phyloP scores from a whole-genome alignment of 192 early-diverging fungal genomes.

The Mortierella alpina region DNA sequence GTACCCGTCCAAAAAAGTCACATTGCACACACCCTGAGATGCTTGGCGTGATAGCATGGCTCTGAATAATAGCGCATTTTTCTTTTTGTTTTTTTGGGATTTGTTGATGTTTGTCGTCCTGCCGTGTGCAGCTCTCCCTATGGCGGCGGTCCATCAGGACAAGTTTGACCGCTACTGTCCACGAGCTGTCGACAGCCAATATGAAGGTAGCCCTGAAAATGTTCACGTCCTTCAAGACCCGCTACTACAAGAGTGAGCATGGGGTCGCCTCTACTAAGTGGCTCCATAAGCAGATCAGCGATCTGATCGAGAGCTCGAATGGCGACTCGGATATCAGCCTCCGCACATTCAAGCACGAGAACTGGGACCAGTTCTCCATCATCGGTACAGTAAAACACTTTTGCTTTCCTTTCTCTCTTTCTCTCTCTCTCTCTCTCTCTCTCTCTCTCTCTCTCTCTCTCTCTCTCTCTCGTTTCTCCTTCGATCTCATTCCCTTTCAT shows the following conservation, averaged over 20 bases:
- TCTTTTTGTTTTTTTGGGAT: neutral
- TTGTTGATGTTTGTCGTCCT: neutral
- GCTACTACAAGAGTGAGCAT: conserved; percentile 86
- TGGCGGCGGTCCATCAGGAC: conserved; percentile 60
- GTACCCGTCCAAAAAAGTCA: neutral
- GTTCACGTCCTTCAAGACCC: conserved; percentile 88
- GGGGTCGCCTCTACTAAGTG: conserved; percentile 76
- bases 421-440: too few species aligned
- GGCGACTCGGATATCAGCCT: conserved; percentile 68
- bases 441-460: too few species aligned
- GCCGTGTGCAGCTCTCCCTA: conserved; percentile 63
- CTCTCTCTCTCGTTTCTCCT: too few species aligned
- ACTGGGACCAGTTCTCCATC: conserved; percentile 87
- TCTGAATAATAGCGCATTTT: too few species aligned
- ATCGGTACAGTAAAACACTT: conserved; percentile 25
- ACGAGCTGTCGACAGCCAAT: conserved; percentile 67
- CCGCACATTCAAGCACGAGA: conserved; percentile 74
- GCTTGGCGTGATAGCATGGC: too few species aligned
- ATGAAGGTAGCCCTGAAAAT: conserved; percentile 77
- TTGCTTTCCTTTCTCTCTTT: too few species aligned
- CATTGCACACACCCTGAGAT: too few species aligned
- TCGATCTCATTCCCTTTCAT: neutral
- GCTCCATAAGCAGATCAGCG: conserved; percentile 70
- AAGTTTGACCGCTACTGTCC: conserved; percentile 70
- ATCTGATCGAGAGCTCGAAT: conserved; percentile 51